Base-by-base conservation (phyloP, 2,329 filamentous ascomycete species). In the Parafenestella ontariensis region DNA sequence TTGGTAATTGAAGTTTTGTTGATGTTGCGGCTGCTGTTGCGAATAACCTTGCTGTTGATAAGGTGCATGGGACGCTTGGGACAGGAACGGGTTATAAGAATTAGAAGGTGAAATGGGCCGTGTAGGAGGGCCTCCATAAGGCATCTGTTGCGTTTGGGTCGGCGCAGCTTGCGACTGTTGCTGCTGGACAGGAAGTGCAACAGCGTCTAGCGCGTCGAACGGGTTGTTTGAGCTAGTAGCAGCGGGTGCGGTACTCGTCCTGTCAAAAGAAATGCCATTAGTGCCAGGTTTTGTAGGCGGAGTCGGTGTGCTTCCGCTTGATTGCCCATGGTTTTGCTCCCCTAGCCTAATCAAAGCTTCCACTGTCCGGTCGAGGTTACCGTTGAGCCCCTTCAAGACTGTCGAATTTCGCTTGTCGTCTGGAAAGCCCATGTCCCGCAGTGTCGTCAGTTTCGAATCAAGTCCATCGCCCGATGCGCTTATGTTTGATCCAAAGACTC, bases 401-500 rank as follows among this genome's bases (percentile, higher is more conserved):
- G 89, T 87, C 4, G 86, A 82, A 69, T 97, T 98, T 54, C 90
- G 86, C 65, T 89, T 90, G 37, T 89, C 87, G 71, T 99, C 92
- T 3, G 80, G 81, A 68, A 99, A 99, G 0, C 95, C 95, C 92
- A 98, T 96, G 52, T 97, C 92, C 50, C 87, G 85, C 52, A 99
- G 78, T 47, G 86, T 87, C 3, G 82, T 81, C 72, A 98, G 77
- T 74, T 98, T 98, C 45, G 84, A 82, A 39, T 96, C 91, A 49
- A 88, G 83, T 53, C 87, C 87, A 62, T 89, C 64, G 65, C 80
- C 56, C 49, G 76, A 66, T 54, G 75, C 79, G 54, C 80, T 78
- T 23, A 95, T 80, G 42, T 85, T 87, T 10, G 87, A 86, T 3
- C 90, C 90, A 72, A 94, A 91, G 0, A 83, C 79, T 58, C 74